Evolutionary conservation across 225 moss, liverwort and hornwort species (phyloP).

Genomic region (Pseudisothecium myosuroides): DNA sequence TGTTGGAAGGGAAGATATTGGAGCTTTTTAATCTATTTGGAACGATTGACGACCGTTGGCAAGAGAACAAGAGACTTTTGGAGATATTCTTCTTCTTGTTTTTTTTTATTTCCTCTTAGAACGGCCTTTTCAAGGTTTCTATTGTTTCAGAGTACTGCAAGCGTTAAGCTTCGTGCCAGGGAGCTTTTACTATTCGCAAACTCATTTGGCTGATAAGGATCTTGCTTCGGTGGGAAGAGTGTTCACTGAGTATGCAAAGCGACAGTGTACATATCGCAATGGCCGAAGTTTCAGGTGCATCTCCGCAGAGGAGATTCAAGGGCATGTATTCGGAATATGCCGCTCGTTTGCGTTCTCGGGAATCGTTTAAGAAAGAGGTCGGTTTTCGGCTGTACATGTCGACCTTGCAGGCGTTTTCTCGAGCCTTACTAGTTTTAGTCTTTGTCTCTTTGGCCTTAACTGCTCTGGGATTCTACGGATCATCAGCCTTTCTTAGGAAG

Average conservation of each 20-base stretch:
- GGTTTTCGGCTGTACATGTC: constrained; percentile 65
- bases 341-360: constrained; percentile 39
- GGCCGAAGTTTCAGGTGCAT: constrained; percentile 23
- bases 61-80: neutral
- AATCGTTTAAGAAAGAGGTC: constrained; percentile 60
- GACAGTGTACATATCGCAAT: constrained; percentile 24
- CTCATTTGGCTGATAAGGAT: neutral
- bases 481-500: constrained; percentile 54
- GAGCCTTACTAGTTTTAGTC: constrained; percentile 39
- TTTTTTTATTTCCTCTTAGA: neutral
- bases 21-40: neutral
- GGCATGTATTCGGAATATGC: constrained; percentile 39
- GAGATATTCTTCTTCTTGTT: neutral
- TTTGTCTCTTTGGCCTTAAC: constrained; percentile 24
- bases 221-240: neutral
- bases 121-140: neutral
- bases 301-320: constrained; percentile 45
- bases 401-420: constrained; percentile 36
- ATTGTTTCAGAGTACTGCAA: neutral
- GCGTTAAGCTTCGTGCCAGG: neutral
- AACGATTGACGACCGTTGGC: neutral
- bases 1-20: neutral
- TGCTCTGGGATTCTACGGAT: constrained; percentile 49
- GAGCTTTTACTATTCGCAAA: neutral
- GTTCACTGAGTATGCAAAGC: constrained; percentile 1